A percentile compares a stretch with the other conserved stretches of the same genome.
Conservation (phyloP, 31 red algal genomes). For the Endocladia muricata region DNA sequence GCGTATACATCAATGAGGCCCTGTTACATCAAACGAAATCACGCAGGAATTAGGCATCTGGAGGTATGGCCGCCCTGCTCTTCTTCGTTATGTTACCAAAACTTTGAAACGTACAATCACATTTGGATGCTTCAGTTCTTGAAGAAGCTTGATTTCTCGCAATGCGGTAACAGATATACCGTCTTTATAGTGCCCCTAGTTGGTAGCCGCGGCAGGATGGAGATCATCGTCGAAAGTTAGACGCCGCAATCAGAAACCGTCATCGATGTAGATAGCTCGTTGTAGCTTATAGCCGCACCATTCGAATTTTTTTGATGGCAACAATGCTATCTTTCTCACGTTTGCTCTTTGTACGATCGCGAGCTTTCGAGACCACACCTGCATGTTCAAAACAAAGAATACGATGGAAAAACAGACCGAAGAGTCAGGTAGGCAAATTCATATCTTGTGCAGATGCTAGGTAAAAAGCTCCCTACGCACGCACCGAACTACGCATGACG, state of each 20-base stretch:
- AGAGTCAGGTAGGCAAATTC: background rate
- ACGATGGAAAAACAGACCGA: no score
- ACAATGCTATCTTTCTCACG: constrained; percentile 52
- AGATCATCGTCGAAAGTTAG: no score
- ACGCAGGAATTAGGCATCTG: no score
- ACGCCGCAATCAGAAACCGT: no score
- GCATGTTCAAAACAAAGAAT: no score
- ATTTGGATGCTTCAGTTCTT: constrained; percentile 91
- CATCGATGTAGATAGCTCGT: no score
- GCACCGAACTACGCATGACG: no score
- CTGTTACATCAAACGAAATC: constrained; percentile 21
- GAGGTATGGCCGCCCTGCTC: no score
- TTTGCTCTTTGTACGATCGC: constrained; percentile 52
- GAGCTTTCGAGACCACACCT: constrained; percentile 88
- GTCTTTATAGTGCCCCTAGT: constrained; percentile 77
- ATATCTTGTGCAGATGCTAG: background rate
- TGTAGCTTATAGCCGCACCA: constrained; percentile 44
- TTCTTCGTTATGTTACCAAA: no score
- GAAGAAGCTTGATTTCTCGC: constrained; percentile 90
- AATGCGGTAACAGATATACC: constrained; percentile 87
- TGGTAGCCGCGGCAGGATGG: no score
- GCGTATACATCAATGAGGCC: constrained; percentile 83
- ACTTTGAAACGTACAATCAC: constrained; percentile 74
- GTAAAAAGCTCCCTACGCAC: no score
- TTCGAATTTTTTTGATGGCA: constrained; percentile 95